phyloP scores from a whole-genome alignment of 495 filamentous ascomycete species.

The Penicillium pulvis region DNA sequence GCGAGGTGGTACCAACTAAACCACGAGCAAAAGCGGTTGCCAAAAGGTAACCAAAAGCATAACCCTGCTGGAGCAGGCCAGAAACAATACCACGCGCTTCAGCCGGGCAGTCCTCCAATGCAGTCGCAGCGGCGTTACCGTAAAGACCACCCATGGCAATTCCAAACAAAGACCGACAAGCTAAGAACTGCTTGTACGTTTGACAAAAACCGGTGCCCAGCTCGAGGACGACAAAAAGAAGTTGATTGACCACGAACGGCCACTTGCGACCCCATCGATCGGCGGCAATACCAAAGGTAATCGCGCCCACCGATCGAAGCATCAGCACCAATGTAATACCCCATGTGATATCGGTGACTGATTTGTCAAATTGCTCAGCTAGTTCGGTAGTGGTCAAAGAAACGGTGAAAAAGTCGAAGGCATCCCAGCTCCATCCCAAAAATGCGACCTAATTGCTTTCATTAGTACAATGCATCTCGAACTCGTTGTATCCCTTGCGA shows the following conservation, averaged over 20 bases:
- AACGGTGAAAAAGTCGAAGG: conserved; percentile 92
- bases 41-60: conserved; percentile 84
- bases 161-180: conserved; percentile 80
- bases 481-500: neutral
- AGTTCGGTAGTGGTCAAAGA: conserved; percentile 72
- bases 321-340: conserved; percentile 87
- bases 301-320: conserved; percentile 82
- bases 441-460: conserved; percentile 50
- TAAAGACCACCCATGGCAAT: conserved; percentile 90
- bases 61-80: conserved; percentile 85
- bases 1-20: conserved; percentile 69
- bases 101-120: conserved; percentile 79
- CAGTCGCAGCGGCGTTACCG: conserved; percentile 84
- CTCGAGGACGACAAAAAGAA: conserved; percentile 80
- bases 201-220: conserved; percentile 77
- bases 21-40: conserved; percentile 75
- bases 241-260: conserved; percentile 83
- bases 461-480: conserved; percentile 5
- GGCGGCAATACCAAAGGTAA: conserved; percentile 82
- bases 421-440: conserved; percentile 79
- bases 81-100: conserved; percentile 75
- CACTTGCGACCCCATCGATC: conserved; percentile 87
- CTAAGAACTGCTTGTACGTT: conserved; percentile 78
- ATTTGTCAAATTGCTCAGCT: conserved; percentile 64
- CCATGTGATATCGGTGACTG: conserved; percentile 82